Evolutionary conservation across 2,329 filamentous ascomycete species (phyloP).

Genomic region (Cladosporium sp.): DNA sequence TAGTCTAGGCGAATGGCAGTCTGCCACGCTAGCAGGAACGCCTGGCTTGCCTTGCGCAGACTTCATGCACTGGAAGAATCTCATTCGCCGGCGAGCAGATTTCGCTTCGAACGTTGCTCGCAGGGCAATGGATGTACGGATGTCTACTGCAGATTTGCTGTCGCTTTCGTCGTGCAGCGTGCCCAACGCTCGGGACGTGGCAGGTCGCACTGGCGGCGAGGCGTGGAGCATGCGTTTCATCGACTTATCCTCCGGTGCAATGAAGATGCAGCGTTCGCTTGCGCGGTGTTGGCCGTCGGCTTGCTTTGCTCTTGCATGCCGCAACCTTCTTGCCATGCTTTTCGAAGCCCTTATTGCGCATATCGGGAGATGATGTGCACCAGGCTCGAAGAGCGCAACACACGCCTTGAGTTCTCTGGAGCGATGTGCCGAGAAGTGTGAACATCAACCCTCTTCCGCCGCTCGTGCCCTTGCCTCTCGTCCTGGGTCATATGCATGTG

Average conservation of each 20-base stretch:
- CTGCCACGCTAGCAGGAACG: slow-evolving; percentile 10
- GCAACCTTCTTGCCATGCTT: neutral
- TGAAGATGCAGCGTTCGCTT: slow-evolving; percentile 8
- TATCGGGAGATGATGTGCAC: neutral
- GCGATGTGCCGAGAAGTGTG: slow-evolving; percentile 2
- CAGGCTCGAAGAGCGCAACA: neutral
- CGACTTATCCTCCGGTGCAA: slow-evolving; percentile 10
- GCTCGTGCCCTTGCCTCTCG: slow-evolving; percentile 18
- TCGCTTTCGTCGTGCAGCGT: neutral
- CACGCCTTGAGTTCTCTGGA: neutral
- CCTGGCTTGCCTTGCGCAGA: neutral
- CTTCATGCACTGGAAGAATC: neutral
- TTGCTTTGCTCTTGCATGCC: slow-evolving; percentile 10
- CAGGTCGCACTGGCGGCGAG: slow-evolving; percentile 13
- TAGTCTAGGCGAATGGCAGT: slow-evolving; percentile 1
- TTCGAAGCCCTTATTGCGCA: neutral
- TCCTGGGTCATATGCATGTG: slow-evolving; percentile 11
- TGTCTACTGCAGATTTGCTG: neutral
- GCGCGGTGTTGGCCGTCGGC: slow-evolving; percentile 8
- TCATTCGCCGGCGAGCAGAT: slow-evolving; percentile 10
- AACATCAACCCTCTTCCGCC: neutral
- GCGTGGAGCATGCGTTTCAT: slow-evolving; percentile 14
- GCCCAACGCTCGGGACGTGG: slow-evolving; percentile 16
- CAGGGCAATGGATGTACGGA: neutral
- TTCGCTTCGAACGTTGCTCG: slow-evolving; percentile 9